A percentile compares a stretch with the other conserved stretches of the same genome.
Conservation (phyloP, 495 filamentous ascomycete species). For the Letharia columbiana region DNA sequence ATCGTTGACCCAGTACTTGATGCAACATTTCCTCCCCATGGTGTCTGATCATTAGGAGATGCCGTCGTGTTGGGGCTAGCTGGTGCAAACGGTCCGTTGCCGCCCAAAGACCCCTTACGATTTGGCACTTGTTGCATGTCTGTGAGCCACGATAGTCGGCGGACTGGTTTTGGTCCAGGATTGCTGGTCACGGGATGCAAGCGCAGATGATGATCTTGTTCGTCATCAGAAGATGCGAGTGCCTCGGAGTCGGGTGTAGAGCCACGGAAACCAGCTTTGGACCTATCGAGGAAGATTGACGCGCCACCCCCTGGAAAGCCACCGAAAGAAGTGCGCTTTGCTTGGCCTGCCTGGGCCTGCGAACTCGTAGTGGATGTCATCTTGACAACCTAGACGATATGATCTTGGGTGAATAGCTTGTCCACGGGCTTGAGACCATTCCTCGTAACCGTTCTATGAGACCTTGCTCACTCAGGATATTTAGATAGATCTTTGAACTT, state of each 20-base stretch:
- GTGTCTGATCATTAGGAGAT: conserved; percentile 58
- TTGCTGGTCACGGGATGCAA: conserved; percentile 31
- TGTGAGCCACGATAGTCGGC: conserved; percentile 49
- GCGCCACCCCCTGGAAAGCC: conserved; percentile 36
- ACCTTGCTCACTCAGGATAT: neutral
- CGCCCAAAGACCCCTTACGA: conserved; percentile 44
- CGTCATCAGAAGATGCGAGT: conserved; percentile 86
- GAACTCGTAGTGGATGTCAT: conserved; percentile 20
- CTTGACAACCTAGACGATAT: neutral
- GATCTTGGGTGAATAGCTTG: neutral
- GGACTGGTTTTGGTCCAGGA: conserved; percentile 35
- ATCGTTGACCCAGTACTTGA: conserved; percentile 45
- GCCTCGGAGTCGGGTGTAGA: conserved; percentile 92
- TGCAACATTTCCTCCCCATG: conserved; percentile 49
- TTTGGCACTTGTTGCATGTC: conserved; percentile 39
- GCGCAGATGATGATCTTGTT: conserved; percentile 47
- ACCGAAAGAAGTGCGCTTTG: conserved; percentile 25
- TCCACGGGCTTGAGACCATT: conserved; percentile 2
- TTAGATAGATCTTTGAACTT: neutral
- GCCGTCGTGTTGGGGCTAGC: conserved; percentile 67
- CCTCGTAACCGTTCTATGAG: neutral
- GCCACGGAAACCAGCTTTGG: conserved; percentile 55
- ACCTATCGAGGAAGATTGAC: conserved; percentile 61
- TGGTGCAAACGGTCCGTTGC: conserved; percentile 55
- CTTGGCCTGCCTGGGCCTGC: conserved; percentile 17